Evolutionary conservation across 2,329 filamentous ascomycete species (phyloP).

Genomic region (Epicoccum nigrum): DNA sequence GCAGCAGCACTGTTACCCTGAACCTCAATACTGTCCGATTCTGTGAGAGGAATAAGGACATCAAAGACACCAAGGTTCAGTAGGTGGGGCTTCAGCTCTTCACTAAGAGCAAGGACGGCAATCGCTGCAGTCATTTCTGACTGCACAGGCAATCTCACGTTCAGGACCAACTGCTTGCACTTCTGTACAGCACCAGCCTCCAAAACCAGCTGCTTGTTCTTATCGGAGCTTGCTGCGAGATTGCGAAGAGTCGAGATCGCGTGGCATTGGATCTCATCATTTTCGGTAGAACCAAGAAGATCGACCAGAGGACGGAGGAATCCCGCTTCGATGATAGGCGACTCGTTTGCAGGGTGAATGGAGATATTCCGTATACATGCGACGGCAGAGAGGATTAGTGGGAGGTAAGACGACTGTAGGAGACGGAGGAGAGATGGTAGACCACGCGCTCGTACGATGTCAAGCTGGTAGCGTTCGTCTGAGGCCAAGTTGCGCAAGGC

Average conservation of each 20-base stretch:
- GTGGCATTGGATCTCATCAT: conserved; percentile 98
- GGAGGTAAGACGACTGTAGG: conserved; percentile 92
- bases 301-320: conserved; percentile 95
- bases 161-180: conserved; percentile 94
- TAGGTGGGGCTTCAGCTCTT: conserved; percentile 91
- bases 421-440: conserved; percentile 85
- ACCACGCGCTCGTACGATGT: conserved; percentile 90
- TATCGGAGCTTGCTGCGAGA: conserved; percentile 92
- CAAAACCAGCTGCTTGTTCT: conserved; percentile 96
- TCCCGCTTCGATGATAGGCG: conserved; percentile 96
- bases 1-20: conserved; percentile 98
- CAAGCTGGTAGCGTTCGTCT: conserved; percentile 97
- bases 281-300: conserved; percentile 90
- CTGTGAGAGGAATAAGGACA: conserved; percentile 91
- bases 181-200: conserved; percentile 97
- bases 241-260: conserved; percentile 97
- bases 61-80: conserved; percentile 94
- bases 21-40: conserved; percentile 95
- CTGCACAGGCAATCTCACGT: conserved; percentile 92
- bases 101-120: conserved; percentile 91
- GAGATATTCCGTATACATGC: conserved; percentile 99
- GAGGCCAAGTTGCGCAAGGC: conserved; percentile 94
- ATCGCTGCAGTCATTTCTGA: conserved; percentile 99
- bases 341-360: conserved; percentile 96
- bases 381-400: conserved; percentile 93